Evolutionary conservation across 2,329 filamentous ascomycete genomes (phyloP), one percentile per base, ranked within the genome.

Genomic region (Chrysoporthe puriensis): DNA sequence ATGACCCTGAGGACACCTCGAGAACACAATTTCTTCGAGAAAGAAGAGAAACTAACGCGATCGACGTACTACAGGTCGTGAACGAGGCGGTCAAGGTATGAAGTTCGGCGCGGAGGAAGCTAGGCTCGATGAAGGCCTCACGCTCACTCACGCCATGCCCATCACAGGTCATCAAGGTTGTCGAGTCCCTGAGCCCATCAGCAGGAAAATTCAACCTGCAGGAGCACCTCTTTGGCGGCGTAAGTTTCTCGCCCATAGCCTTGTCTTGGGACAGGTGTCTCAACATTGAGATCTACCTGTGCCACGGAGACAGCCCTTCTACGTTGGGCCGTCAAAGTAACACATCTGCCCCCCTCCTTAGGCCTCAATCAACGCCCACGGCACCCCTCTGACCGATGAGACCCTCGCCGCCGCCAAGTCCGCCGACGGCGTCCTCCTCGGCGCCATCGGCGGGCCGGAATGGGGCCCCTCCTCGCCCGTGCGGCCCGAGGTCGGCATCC

Each of bases 401-500:
- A 80, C 83, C 4, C 75, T 83, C 4, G 74, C 79, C 34, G 78
- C 80, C 63, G 81, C 81, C 7, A 72, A 73, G 16, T 60, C 74
- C 4, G 81, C 74, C 67, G 80, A 84, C 66, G 82, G 82, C 1
- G 80, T 84, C 0, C 80, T 84, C 61, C 82, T 84, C 67, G 82
- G 82, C 18, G 79, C 78, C 69, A 79, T 83, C 21, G 82, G 82
- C n/a, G 82, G 82, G 4, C 82, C 82, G 1, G 78, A 83, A 72
- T 84, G 82, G 82, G 94, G 94, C 70, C 96, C 93, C 43, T 93
- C 92, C 73, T 82, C 74, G 76, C 73, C 89, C 67, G 91, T 97
- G 71, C 92, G 94, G 57, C 95, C 95, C 1, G 95, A 98, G 79
- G 93, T 97, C 82, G 95, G 95, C 70, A 89, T 98, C 74, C 90